phyloP scores from a whole-genome alignment of 2,329 filamentous ascomycete species.

The Paecilomyces formosus region DNA sequence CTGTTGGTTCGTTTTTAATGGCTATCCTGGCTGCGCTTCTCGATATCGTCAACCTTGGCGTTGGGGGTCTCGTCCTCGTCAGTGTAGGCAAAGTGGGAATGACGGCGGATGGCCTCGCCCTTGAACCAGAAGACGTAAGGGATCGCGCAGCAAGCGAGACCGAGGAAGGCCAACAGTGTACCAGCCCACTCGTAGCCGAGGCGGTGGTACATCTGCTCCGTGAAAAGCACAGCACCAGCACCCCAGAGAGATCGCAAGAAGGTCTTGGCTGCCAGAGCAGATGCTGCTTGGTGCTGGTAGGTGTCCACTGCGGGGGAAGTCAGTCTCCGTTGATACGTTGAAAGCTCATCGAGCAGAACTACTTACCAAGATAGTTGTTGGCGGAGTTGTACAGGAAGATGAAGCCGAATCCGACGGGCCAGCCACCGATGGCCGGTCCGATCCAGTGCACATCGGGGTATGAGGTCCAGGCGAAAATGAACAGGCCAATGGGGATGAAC shows the following conservation, averaged over 20 bases:
- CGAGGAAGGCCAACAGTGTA: slow-evolving; percentile 64
- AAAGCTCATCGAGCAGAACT: neutral
- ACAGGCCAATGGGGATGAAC: slow-evolving; percentile 61
- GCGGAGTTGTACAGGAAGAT: slow-evolving; percentile 77
- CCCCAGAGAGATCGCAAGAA: slow-evolving; percentile 76
- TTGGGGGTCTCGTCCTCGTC: slow-evolving; percentile 43
- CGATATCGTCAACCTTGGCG: slow-evolving; percentile 3
- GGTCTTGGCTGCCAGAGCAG: slow-evolving; percentile 73
- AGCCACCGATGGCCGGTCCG: slow-evolving; percentile 64
- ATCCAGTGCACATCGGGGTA: slow-evolving; percentile 61
- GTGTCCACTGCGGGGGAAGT: slow-evolving; percentile 45
- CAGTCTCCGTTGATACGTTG: neutral
- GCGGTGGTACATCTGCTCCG: slow-evolving; percentile 68
- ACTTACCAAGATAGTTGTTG: slow-evolving; percentile 59
- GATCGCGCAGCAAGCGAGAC: slow-evolving; percentile 70
- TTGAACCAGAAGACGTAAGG: slow-evolving; percentile 76
- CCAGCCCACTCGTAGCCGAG: slow-evolving; percentile 72
- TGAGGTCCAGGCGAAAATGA: slow-evolving; percentile 63
- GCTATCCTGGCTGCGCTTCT: slow-evolving; percentile 2
- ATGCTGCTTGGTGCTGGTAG: slow-evolving; percentile 69
- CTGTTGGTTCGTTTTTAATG: neutral
- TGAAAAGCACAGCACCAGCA: slow-evolving; percentile 69
- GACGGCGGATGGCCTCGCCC: slow-evolving; percentile 61
- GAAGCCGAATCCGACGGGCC: slow-evolving; percentile 70
- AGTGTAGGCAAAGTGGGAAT: slow-evolving; percentile 65